phyloP scores from a whole-genome alignment of 176 grass and related monocot species.

The Avena insularis region DNA sequence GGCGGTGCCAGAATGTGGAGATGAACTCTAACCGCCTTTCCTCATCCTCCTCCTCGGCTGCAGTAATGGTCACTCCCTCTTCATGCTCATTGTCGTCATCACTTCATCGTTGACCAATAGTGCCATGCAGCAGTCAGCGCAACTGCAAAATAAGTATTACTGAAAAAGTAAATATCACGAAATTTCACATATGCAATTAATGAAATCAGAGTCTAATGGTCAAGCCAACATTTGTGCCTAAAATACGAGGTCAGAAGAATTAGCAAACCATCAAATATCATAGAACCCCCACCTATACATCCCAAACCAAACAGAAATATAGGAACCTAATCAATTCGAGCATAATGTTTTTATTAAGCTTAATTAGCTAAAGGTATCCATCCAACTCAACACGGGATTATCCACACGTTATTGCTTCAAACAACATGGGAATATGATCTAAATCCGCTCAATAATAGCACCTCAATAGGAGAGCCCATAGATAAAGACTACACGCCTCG shows the following conservation, averaged over 20 bases:
- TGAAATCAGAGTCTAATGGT: neutral
- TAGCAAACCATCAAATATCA: neutral
- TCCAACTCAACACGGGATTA: neutral
- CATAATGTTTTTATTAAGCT: neutral
- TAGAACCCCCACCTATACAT: neutral
- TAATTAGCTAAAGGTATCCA: neutral
- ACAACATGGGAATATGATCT: neutral
- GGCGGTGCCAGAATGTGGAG: too few species aligned
- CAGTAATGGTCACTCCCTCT: too few species aligned
- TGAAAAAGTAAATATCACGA: neutral
- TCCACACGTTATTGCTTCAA: neutral
- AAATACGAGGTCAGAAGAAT: neutral
- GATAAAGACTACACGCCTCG: too few species aligned
- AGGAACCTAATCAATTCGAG: neutral
- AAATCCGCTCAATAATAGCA: conserved; percentile 1
- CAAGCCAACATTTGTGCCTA: neutral
- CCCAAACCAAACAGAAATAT: neutral
- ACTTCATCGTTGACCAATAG: too few species aligned
- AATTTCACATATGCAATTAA: neutral
- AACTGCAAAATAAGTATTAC: conserved; percentile 9
- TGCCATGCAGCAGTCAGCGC: neutral
- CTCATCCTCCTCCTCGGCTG: too few species aligned
- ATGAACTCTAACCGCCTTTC: too few species aligned
- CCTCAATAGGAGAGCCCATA: neutral
- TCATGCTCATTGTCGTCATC: too few species aligned